Evolutionary conservation across 495 filamentous ascomycete species (phyloP).

Genomic region (Tuber borchii): DNA sequence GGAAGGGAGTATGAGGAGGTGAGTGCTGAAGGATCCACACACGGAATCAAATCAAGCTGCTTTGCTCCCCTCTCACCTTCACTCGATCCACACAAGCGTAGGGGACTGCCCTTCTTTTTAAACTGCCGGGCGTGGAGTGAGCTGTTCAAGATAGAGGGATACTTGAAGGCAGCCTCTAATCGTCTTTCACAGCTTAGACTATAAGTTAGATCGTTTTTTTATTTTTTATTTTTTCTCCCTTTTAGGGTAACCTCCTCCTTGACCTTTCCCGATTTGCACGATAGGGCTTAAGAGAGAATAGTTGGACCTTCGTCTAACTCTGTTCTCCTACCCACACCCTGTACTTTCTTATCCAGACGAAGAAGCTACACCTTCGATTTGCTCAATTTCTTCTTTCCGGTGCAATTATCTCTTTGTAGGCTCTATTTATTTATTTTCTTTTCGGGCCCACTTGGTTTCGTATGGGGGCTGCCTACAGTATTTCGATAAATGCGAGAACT

Average conservation of each 20-base stretch:
- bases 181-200: not conserved
- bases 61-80: not conserved
- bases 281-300: not conserved
- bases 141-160: not conserved
- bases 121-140: slow-evolving; percentile 2
- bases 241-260: not conserved
- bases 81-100: not conserved
- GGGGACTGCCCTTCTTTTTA: not conserved
- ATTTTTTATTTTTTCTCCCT: not conserved
- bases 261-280: not conserved
- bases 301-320: not conserved
- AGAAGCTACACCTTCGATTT: not conserved
- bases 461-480: not conserved
- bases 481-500: not conserved
- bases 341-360: not conserved
- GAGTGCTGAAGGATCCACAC: not conserved
- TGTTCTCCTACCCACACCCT: not conserved
- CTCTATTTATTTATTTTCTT: not conserved
- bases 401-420: not conserved
- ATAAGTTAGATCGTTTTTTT: not conserved
- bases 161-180: not conserved
- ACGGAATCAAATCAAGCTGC: not conserved
- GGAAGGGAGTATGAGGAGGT: not conserved
- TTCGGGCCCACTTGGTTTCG: not conserved
- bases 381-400: not conserved